phyloP scores from a whole-genome alignment of 2,329 filamentous ascomycete species.

The Sordariomycetes sp. region DNA sequence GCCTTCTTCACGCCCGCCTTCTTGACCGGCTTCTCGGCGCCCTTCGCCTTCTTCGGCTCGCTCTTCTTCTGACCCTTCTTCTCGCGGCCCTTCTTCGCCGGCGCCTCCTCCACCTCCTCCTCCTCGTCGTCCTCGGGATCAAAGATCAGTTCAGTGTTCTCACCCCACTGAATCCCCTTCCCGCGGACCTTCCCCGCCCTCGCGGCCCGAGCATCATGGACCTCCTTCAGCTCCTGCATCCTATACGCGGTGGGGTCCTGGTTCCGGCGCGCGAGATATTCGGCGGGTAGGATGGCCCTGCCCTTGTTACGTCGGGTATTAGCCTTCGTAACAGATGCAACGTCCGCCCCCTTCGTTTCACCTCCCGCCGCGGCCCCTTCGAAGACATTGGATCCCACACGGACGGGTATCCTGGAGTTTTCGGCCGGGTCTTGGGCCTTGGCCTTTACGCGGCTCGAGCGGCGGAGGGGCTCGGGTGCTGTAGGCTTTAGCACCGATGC shows the following conservation, averaged over 20 bases:
- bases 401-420: slow-evolving; percentile 2
- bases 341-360: neutral
- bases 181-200: neutral
- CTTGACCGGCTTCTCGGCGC: neutral
- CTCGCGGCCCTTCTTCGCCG: neutral
- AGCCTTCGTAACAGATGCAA: slow-evolving; percentile 1
- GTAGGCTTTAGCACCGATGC: neutral
- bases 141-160: neutral
- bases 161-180: slow-evolving; percentile 2
- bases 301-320: slow-evolving; percentile 5
- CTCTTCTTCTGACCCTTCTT: neutral
- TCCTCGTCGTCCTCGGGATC: neutral
- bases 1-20: neutral
- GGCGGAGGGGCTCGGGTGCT: neutral
- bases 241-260: neutral
- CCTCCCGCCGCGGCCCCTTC: neutral
- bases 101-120: neutral
- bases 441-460: neutral
- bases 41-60: neutral
- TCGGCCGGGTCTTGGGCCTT: neutral
- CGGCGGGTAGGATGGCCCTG: neutral
- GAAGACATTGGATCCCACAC: neutral
- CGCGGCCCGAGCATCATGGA: neutral
- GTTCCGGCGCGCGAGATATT: neutral
- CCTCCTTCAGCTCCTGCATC: slow-evolving; percentile 4